phyloP scores from a whole-genome alignment of 805 yeast genomes.

The Candida nanaspora region DNA sequence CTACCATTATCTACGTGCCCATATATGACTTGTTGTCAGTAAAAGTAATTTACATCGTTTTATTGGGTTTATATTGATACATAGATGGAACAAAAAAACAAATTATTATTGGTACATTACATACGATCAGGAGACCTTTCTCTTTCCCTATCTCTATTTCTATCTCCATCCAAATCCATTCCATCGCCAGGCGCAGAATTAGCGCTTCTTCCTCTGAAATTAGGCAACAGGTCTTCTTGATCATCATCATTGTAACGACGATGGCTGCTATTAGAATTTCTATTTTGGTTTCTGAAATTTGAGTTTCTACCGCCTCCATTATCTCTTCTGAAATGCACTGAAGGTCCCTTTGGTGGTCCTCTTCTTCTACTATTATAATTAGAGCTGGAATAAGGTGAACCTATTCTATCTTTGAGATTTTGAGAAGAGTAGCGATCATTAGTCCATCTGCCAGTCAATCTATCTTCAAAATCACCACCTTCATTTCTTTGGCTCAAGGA shows the following conservation, averaged over 20 bases:
- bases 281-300: not conserved
- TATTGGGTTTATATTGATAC: too few species aligned
- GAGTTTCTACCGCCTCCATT: slow-evolving; percentile 1
- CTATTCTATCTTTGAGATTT: slow-evolving; percentile 2
- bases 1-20: too few species aligned
- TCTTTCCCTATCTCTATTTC: slow-evolving; percentile 10
- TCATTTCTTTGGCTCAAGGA: too few species aligned
- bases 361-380: slow-evolving; percentile 7
- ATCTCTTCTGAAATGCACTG: not conserved
- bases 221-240: slow-evolving; percentile 32
- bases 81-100: too few species aligned
- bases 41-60: too few species aligned
- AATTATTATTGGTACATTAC: too few species aligned
- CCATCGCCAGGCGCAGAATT: too few species aligned
- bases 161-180: not conserved
- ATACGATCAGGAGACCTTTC: slow-evolving; percentile 19
- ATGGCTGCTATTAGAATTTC: too few species aligned
- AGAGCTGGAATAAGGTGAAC: not conserved
- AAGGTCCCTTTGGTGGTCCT: too few species aligned
- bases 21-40: too few species aligned
- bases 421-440: not conserved
- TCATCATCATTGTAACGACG: slow-evolving; percentile 13
- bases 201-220: slow-evolving; percentile 8
- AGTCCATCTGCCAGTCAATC: not conserved
- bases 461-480: too few species aligned